These are phyloP conservation scores for Dryadomyces sulphureus DNA, from an alignment of 2,329 filamentous ascomycete species.

Conservation along the genomic window DNA sequence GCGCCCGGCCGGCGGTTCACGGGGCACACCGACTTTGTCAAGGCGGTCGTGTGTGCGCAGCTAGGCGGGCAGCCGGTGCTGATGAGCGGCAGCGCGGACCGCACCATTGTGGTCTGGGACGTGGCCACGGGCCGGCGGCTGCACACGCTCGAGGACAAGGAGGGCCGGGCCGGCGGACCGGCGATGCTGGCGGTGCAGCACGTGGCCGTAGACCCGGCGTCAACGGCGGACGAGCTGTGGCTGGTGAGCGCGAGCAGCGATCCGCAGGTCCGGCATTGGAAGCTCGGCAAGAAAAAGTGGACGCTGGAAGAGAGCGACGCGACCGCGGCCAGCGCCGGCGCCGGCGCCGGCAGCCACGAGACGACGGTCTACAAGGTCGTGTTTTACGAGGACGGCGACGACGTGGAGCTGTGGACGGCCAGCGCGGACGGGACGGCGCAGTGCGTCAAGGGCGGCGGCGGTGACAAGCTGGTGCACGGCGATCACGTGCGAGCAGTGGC, in stretches of 20 bases:
- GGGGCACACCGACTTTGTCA: constrained; percentile 86
- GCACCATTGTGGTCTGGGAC: constrained; percentile 76
- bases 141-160: constrained; percentile 56
- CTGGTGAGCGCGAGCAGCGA: constrained; percentile 73
- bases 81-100: constrained; percentile 64
- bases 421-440: constrained; percentile 83
- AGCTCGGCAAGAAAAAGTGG: constrained; percentile 42
- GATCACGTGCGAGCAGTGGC: constrained; percentile 81
- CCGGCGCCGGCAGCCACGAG: constrained; percentile 41
- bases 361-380: constrained; percentile 75
- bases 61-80: constrained; percentile 48
- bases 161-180: constrained; percentile 20
- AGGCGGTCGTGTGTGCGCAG: constrained; percentile 51
- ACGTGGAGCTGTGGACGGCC: constrained; percentile 76
- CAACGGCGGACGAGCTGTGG: constrained; percentile 31
- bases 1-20: constrained; percentile 43
- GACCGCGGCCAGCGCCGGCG: not conserved
- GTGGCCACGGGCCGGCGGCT: constrained; percentile 50
- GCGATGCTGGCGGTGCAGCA: constrained; percentile 67
- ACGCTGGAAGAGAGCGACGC: not conserved
- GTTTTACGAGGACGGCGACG: constrained; percentile 40
- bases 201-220: constrained; percentile 59
- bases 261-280: constrained; percentile 67
- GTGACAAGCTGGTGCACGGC: constrained; percentile 60
- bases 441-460: constrained; percentile 36